Base-by-base conservation (phyloP, 2,329 filamentous ascomycete genomes). In the Alternaria brassicicola region DNA sequence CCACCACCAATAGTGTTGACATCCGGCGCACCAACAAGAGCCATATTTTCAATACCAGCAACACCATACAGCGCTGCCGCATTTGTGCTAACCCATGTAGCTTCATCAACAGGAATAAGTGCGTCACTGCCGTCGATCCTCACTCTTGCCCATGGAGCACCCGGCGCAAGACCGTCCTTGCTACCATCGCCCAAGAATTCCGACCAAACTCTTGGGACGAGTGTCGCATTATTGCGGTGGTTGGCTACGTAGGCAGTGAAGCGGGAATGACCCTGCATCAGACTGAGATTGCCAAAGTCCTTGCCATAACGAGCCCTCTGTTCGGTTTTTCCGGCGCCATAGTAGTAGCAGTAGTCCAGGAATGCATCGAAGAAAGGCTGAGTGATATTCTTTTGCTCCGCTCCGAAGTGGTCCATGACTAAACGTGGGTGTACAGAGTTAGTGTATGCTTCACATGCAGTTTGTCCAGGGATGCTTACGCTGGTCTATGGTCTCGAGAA, bases 261-360 rank as follows among this genome's bases (percentile, higher is more conserved):
- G 2, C 85, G 80, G 2, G 85, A 86, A 67, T 88, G 86, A 0
- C 82, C 85, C 66, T 88, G 86, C 46, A 77, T 76, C 47, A 88
- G 72, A 45, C 73, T 84, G 4, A 82, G 59, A 3, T 61, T 78
- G n/a, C 81, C 73, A 59, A 76, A 87, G 45, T 73, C 72, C 1
- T 69, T 67, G 6, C 85, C 85, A 61, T 87, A 88, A 0, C 84
- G 79, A 1, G 80, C 78, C 2, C 66, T 71, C 69, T 88, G 85
- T 72, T 86, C 84, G 0, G 74, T 79, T 0, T 73, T 70, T 0
- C 78, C 66, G 0, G 84, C 85, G 8, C 79, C 77, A 64, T 85
- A 88, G 72, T 85, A 86, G 68, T 82, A 83, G 66, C 84, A 85
- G 72, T 88, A 88, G 48, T 87, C 85, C 1, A 87, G 73, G 81